These are phyloP conservation scores for Fusarium verticillioides DNA, from an alignment of 2,329 filamentous ascomycete species.

Conservation along the genomic window DNA sequence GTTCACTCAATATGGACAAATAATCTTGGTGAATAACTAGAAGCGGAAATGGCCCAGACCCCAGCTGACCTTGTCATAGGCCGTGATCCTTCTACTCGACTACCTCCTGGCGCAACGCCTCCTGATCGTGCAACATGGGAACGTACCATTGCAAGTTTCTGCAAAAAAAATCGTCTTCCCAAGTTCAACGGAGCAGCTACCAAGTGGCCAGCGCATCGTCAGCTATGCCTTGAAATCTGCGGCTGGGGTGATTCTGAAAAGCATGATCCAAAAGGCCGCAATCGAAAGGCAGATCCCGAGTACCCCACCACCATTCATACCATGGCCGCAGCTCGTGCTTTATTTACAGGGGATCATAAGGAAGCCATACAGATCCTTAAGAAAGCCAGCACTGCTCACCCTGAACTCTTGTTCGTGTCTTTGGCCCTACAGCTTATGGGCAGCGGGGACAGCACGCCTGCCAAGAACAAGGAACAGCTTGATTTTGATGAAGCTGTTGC, in stretches of 20 bases:
- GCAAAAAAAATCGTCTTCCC: constrained; percentile 69
- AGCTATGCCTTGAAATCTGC: constrained; percentile 80
- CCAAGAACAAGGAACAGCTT: constrained; percentile 61
- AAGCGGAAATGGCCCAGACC: neutral
- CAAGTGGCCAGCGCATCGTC: constrained; percentile 74
- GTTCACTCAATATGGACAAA: constrained; percentile 79
- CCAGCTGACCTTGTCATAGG: constrained; percentile 51
- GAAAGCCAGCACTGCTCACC: constrained; percentile 69
- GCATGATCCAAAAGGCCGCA: constrained; percentile 56
- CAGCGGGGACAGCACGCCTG: constrained; percentile 57
- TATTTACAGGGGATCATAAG: constrained; percentile 77
- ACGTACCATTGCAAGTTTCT: constrained; percentile 70
- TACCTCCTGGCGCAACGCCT: constrained; percentile 56
- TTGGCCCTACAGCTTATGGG: constrained; percentile 73
- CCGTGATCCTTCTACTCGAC: constrained; percentile 58
- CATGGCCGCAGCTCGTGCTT: constrained; percentile 78
- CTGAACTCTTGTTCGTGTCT: constrained; percentile 75
- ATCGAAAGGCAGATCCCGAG: constrained; percentile 56
- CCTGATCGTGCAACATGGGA: constrained; percentile 68
- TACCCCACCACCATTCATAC: constrained; percentile 70
- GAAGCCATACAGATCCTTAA: constrained; percentile 77
- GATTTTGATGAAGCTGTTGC: constrained; percentile 69
- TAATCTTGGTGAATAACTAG: constrained; percentile 65
- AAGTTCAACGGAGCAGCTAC: constrained; percentile 73
- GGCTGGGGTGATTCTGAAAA: constrained; percentile 72